A percentile compares a stretch with the other conserved stretches of the same genome.
Conservation (phyloP, 768 basidiomycete species). For the Lentinula guzmanii region DNA sequence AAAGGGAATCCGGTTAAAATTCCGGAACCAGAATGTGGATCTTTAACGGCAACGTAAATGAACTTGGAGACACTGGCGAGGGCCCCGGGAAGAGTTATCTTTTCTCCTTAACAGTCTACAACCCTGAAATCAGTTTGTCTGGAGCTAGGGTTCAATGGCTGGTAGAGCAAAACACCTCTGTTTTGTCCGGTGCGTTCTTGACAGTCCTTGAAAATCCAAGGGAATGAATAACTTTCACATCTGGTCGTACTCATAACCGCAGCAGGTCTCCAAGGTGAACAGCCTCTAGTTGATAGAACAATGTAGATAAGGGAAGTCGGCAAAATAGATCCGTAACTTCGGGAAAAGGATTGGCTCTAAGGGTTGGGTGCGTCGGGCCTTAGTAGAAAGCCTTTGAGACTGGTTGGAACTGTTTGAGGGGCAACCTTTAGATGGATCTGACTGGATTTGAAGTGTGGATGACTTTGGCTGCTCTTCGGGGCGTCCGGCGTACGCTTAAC, state of each 20-base stretch:
- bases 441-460: conserved; percentile 34
- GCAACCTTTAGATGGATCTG: conserved; percentile 31
- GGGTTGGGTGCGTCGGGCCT: conserved; percentile 50
- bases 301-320: conserved; percentile 78
- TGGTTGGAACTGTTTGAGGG: conserved; percentile 34
- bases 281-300: conserved; percentile 78
- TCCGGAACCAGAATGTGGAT: conserved; percentile 72
- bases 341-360: conserved; percentile 74
- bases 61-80: conserved; percentile 56
- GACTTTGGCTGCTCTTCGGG: conserved; percentile 49
- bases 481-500: conserved; percentile 60
- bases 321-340: conserved; percentile 75
- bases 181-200: conserved; percentile 66
- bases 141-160: conserved; percentile 68
- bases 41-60: conserved; percentile 67
- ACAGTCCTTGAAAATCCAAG: conserved; percentile 73
- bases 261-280: conserved; percentile 80
- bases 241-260: conserved; percentile 75
- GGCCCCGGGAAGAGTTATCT: conserved; percentile 75
- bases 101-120: conserved; percentile 70
- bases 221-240: conserved; percentile 65
- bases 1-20: conserved; percentile 79
- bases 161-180: conserved; percentile 69
- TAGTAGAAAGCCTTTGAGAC: conserved; percentile 34
- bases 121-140: conserved; percentile 72